phyloP scores from a whole-genome alignment of 2,329 filamentous ascomycete genomes.

The Aspergillus sojae region DNA sequence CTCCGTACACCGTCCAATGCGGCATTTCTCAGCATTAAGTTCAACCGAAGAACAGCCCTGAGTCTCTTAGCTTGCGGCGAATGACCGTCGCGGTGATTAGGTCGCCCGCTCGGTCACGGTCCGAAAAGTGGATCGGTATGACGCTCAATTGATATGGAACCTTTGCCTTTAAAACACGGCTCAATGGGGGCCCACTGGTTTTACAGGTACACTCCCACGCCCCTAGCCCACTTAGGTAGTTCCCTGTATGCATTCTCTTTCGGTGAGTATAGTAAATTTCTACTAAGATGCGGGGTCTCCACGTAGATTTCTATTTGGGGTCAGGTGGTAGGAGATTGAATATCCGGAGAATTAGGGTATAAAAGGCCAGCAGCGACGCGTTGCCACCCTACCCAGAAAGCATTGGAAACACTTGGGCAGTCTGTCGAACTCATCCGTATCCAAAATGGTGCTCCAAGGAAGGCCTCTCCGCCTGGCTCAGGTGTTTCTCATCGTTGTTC shows the following conservation, averaged over 20 bases:
- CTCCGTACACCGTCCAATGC: not conserved
- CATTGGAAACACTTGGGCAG: not conserved
- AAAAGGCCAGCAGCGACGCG: not conserved
- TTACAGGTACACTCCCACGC: not conserved
- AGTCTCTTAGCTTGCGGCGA: not conserved
- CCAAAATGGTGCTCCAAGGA: slow-evolving; percentile 8
- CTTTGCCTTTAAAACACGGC: not conserved
- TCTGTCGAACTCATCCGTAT: not conserved
- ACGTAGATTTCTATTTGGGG: not conserved
- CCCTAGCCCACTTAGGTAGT: not conserved
- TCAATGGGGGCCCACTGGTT: not conserved
- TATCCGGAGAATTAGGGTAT: not conserved
- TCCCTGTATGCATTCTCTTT: not conserved
- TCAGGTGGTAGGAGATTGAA: no score
- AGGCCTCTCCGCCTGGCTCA: slow-evolving; percentile 23
- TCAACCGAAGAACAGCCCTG: not conserved
- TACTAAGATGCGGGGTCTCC: slow-evolving; percentile 6
- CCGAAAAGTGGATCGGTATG: slow-evolving; percentile 2
- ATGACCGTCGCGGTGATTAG: not conserved
- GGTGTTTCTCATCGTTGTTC: slow-evolving; percentile 25
- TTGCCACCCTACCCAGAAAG: not conserved
- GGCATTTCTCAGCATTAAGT: not conserved
- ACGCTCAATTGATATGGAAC: not conserved
- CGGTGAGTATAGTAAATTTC: not conserved
- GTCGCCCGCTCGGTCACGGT: not conserved